Conservation (phyloP, 116 monocot genomes). For the Dioscorea cayenensis region DNA sequence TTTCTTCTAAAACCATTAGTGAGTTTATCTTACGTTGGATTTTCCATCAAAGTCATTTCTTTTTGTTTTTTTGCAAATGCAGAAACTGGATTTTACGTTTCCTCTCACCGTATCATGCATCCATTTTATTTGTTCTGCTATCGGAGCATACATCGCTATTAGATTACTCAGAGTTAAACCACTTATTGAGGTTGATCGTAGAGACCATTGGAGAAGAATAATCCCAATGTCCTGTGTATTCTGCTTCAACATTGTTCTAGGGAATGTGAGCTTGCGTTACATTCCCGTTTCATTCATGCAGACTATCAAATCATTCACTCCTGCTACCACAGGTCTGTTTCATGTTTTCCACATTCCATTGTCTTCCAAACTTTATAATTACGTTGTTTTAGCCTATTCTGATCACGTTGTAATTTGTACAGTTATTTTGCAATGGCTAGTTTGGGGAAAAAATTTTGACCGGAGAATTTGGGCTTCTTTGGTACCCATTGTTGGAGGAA, state of each 20-base stretch:
- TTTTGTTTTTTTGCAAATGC: conserved; percentile 8
- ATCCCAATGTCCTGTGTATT: conserved; percentile 98
- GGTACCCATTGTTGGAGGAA: conserved; percentile 94
- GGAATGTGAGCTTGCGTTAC: conserved; percentile 94
- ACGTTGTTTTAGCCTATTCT: conserved; percentile 5
- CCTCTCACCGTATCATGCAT: conserved; percentile 88
- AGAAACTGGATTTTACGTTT: conserved; percentile 96
- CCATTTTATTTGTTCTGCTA: conserved; percentile 91
- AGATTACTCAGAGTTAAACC: conserved; percentile 73
- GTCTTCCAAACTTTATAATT: neutral
- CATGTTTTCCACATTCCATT: neutral
- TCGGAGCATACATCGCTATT: conserved; percentile 80
- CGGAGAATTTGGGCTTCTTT: conserved; percentile 81
- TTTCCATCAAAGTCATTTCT: neutral
- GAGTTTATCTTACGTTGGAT: neutral
- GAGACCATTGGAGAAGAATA: conserved; percentile 93
- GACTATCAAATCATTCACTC: conserved; percentile 97
- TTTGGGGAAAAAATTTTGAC: conserved; percentile 86
- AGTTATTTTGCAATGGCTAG: conserved; percentile 89
- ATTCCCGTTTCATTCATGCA: conserved; percentile 99
- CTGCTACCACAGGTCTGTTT: conserved; percentile 84
- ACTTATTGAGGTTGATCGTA: conserved; percentile 70
- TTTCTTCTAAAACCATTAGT: neutral
- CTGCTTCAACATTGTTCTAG: conserved; percentile 87
- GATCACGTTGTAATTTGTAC: conserved; percentile 7